Evolutionary conservation across 176 grass and related monocot genomes (phyloP), one percentile per base, ranked within the genome.

Genomic region (Oryza punctata): DNA sequence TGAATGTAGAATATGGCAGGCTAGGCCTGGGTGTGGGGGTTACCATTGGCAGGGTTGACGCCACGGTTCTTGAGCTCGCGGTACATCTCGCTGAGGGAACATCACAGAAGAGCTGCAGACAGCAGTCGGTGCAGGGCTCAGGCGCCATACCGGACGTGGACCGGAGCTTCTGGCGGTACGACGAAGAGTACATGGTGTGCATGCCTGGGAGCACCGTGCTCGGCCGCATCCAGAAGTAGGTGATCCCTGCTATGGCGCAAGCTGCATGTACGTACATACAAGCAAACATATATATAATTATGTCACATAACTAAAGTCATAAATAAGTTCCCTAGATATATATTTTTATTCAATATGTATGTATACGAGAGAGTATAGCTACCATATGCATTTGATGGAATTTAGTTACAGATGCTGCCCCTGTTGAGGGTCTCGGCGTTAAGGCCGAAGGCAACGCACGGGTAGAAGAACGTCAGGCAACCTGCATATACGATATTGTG

Each of bases 41-140:
- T n/a, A 92, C 87, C 91, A 33, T 81, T 80, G 38, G 84, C 87
- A 44, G 86, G 76, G 57, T 92, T 84, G 45, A 84, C 80, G 15
- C 91, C 91, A 52, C 66, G 38, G 70, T 78, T 92, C 80, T 87
- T 92, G 46, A 92, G 84, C 80, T 92, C 87, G 9, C 87, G 78
- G 28, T 92, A 77, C 61, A 89, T 84, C 75, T 89, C 87, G 54
- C 84, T 78, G 19, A 92, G 70, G 3, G 87, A 80, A 12, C 91
- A 92, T 6, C 84, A 11, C 91, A 92, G 71, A 76, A 89, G 66
- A 76, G 74, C 49, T 89, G 91, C 68, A 92, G 66, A 35, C 86
- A 38, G 54, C 84, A 87, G 45, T 89, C 91, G 21, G 80, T 63
- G 38, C 82, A 70, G 1, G 87, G 84, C 5, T 71, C 80, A 23